Percentiles rank a stretch among this genome's conserved stretches.
These are phyloP conservation scores for Pichia terricola DNA, from an alignment of 1,139 yeast genomes.

Conservation along the genomic window DNA sequence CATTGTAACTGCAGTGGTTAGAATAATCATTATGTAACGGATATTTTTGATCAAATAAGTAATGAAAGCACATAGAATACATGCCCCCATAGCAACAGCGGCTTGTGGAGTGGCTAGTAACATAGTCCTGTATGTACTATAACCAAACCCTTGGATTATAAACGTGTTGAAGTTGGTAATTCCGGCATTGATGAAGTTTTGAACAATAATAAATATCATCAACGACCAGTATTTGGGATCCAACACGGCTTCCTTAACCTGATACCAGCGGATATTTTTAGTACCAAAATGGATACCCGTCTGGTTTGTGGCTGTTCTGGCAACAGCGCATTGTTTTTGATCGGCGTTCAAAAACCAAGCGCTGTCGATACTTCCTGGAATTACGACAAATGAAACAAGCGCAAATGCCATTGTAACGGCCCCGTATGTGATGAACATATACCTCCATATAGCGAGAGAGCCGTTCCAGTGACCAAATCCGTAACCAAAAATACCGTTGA, in stretches of 20 bases:
- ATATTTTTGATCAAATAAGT: constrained; percentile 4
- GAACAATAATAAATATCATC: constrained; percentile 25
- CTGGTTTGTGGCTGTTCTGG: constrained; percentile 17
- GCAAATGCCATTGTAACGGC: constrained; percentile 23
- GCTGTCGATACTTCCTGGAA: constrained; percentile 46
- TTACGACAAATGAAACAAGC: constrained; percentile 24
- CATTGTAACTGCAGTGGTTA: constrained; percentile 12
- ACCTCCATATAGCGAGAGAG: constrained; percentile 19
- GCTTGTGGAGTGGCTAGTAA: constrained; percentile 17
- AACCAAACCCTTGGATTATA: constrained; percentile 18
- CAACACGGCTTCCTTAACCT: constrained; percentile 28
- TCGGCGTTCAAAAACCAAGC: constrained; percentile 43
- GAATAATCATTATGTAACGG: constrained; percentile 2
- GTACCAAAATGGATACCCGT: constrained; percentile 21
- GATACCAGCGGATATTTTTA: constrained; percentile 18
- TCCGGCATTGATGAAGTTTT: constrained; percentile 32
- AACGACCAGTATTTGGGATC: constrained; percentile 32
- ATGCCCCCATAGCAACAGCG: constrained; percentile 8
- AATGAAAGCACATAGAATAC: constrained; percentile 4
- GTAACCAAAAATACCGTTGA: constrained; percentile 21
- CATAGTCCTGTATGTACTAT: constrained; percentile 13
- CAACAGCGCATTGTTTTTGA: constrained; percentile 30
- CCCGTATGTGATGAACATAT: constrained; percentile 21
- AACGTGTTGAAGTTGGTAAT: constrained; percentile 20
- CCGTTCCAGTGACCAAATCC: constrained; percentile 30